Evolutionary conservation across 306 rosid species (phyloP), one percentile per base, ranked within the genome.

Genomic region (Leucaena leucocephala): DNA sequence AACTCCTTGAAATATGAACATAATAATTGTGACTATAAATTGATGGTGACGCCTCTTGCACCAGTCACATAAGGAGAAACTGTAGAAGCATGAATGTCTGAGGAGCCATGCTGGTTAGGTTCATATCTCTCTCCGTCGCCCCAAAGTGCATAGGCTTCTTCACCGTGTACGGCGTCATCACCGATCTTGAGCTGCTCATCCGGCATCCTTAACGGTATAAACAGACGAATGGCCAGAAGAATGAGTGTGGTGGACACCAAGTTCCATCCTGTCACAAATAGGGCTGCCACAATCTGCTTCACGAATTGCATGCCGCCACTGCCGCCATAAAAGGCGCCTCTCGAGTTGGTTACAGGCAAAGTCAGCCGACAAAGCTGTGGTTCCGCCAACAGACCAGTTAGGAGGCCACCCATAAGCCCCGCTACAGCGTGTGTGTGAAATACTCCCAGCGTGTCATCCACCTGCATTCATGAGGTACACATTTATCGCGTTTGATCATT

Each of bases 371-470:
- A 91, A 0, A 94, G 91, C 2, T 84, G 80, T 40, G 98, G 98
- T 71, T 94, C 97, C 5, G 98, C 98, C 0, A 94, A 85, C 8
- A 94, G 95, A 16, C 98, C 98, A 0, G 98, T 94, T 13, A 92
- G 79, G 15, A 94, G 95, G 11, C 98, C 98, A 3, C 98, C 98
- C 46, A 94, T 19, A 10, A 94, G 84, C 7, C 98, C 97, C 0
- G 98, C 97, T 76, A 94, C 98, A 2, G 97, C 98, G 61, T 94
- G 98, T 19, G 98, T 94, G 88, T 94, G 97, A 78, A 94, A 94
- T 58, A 90, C 98, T 0, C 93, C 98, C 0, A 94, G 89, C 68
- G 98, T 87, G 85, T 94, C 98, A 76, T 94, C 98, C 46, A 86
- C 98, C 97, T 92, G 55, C 5, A 49, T 17, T 50, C 45, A 42